Conservation (phyloP, 2,329 filamentous ascomycete genomes). For the Penicillium sp. region DNA sequence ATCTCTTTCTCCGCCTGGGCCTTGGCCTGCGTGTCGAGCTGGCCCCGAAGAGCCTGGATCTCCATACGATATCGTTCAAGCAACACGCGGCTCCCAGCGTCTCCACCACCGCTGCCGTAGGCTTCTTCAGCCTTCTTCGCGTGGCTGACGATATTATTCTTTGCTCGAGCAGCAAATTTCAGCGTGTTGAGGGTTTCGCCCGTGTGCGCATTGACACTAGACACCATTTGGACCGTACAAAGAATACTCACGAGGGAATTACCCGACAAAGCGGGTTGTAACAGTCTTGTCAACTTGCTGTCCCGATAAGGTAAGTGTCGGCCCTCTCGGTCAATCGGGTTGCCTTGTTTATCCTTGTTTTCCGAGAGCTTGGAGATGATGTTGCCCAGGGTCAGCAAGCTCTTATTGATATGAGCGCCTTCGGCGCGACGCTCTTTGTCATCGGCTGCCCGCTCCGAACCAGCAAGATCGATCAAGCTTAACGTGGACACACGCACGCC, state of each 20-base stretch:
- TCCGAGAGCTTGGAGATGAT: conserved; percentile 92
- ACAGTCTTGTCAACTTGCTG: conserved; percentile 88
- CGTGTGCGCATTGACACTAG: conserved; percentile 68
- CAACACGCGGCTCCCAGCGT: conserved; percentile 79
- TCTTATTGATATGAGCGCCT: conserved; percentile 98
- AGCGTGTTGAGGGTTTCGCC: conserved; percentile 90
- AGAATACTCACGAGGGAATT: conserved; percentile 95
- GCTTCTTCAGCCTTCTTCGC: conserved; percentile 93
- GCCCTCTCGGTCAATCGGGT: conserved; percentile 69
- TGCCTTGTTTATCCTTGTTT: conserved; percentile 74
- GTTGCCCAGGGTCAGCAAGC: conserved; percentile 85
- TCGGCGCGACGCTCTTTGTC: conserved; percentile 90
- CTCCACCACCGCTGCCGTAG: conserved; percentile 66
- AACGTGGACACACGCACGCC: conserved; percentile 93
- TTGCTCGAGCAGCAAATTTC: conserved; percentile 92
- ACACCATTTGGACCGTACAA: conserved; percentile 87
- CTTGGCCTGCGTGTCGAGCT: conserved; percentile 79
- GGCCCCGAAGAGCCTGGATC: conserved; percentile 72
- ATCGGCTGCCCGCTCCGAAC: conserved; percentile 92
- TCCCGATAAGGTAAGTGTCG: conserved; percentile 96
- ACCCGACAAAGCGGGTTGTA: conserved; percentile 88
- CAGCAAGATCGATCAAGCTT: conserved; percentile 91
- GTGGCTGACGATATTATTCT: conserved; percentile 97
- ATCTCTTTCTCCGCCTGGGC: conserved; percentile 57
- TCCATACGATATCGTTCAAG: conserved; percentile 92